phyloP scores from a whole-genome alignment of 164 flowering plant genomes.

The Umbilicus rupestris region DNA sequence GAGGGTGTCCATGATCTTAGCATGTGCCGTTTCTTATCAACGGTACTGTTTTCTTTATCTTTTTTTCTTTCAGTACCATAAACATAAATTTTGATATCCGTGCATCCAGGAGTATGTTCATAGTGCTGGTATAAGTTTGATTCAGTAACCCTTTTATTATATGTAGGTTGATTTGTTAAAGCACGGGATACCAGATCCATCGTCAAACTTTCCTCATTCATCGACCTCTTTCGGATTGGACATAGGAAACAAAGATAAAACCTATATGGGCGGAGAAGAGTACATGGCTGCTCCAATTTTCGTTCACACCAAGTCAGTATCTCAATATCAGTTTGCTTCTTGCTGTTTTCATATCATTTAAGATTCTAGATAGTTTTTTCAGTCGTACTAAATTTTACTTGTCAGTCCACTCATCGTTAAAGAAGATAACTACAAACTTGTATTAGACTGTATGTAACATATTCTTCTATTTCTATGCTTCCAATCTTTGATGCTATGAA shows the following conservation, averaged over 20 bases:
- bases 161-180: slow-evolving; percentile 87
- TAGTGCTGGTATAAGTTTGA: neutral
- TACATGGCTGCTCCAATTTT: slow-evolving; percentile 73
- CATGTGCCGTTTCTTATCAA: slow-evolving; percentile 79
- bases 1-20: slow-evolving; percentile 70
- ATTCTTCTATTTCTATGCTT: too few species aligned
- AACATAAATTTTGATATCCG: neutral
- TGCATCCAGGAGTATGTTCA: neutral
- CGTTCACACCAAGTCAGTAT: slow-evolving; percentile 67
- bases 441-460: neutral
- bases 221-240: slow-evolving; percentile 40
- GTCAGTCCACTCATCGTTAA: neutral
- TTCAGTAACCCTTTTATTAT: neutral
- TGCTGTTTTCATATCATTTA: neutral
- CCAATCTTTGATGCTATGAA: too few species aligned
- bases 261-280: slow-evolving; percentile 37
- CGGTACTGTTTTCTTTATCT: slow-evolving; percentile 67
- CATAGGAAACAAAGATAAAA: slow-evolving; percentile 43
- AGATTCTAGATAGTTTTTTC: neutral
- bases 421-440: neutral
- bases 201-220: slow-evolving; percentile 28
- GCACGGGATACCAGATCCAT: slow-evolving; percentile 85
- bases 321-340: neutral
- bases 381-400: neutral
- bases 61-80: slow-evolving; percentile 3